Percentiles rank a stretch among this genome's conserved stretches.
phyloP scores from a whole-genome alignment of 176 grass and related monocot genomes.

The Lolium multiflorum region DNA sequence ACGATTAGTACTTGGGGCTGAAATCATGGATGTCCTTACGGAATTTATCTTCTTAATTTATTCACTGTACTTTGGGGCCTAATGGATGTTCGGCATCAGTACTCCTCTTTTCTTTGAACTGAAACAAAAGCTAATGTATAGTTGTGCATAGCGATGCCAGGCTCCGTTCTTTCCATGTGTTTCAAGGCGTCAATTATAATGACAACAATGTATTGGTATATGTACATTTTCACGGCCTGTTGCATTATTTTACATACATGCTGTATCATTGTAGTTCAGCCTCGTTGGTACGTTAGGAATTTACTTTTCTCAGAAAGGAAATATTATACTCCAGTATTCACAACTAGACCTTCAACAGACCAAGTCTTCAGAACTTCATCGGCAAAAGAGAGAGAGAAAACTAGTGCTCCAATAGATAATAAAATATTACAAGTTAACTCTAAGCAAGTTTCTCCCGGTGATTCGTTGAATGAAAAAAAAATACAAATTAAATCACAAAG shows the following conservation, averaged over 20 bases:
- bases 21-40: background rate
- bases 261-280: background rate
- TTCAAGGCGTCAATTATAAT: no score
- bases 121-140: background rate
- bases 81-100: background rate
- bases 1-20: background rate
- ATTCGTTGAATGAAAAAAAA: constrained; percentile 25
- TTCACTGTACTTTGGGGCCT: background rate
- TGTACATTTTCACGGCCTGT: no score
- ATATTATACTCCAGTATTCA: background rate
- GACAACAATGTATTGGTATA: no score
- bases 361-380: background rate
- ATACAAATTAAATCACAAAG: background rate
- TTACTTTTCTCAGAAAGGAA: constrained; percentile 10
- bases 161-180: background rate
- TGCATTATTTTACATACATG: no score
- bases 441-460: constrained; percentile 32
- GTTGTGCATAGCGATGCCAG: background rate
- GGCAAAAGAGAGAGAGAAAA: background rate
- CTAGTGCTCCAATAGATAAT: background rate
- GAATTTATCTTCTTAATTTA: background rate
- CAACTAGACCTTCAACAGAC: constrained; percentile 1
- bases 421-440: constrained; percentile 27
- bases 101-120: background rate
- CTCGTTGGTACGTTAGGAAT: constrained; percentile 5